Conservation (phyloP, 2,329 filamentous ascomycete genomes). For the Conoideocrella luteorostrata region DNA sequence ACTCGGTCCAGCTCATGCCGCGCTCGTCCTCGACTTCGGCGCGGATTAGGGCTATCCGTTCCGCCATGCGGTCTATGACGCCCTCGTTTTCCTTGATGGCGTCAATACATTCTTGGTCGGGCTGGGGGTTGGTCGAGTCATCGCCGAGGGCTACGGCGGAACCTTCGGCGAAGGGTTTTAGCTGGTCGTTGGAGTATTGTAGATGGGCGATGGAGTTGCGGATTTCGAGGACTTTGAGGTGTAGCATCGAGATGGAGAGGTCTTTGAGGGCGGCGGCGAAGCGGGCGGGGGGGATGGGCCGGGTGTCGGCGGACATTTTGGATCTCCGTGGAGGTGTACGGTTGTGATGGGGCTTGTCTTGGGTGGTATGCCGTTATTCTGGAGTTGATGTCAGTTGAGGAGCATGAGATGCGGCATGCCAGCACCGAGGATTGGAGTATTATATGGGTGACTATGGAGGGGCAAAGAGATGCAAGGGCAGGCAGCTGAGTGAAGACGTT, state of each 20-base stretch:
- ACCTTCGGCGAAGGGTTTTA: constrained; percentile 60
- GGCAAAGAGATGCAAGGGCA: neutral
- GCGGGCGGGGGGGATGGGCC: constrained; percentile 53
- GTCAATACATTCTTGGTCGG: constrained; percentile 66
- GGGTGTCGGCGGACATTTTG: constrained; percentile 55
- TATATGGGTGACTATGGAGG: neutral
- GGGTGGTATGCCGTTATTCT: too few relatives aligned
- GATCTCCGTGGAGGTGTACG: neutral
- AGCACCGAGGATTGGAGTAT: too few relatives aligned
- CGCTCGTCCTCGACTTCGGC: constrained; percentile 57
- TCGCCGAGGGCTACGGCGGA: constrained; percentile 24
- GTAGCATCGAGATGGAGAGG: constrained; percentile 59
- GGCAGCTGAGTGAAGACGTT: neutral
- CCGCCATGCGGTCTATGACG: constrained; percentile 62
- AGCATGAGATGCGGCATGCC: too few relatives aligned
- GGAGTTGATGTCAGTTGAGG: too few relatives aligned
- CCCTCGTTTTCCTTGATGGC: constrained; percentile 66
- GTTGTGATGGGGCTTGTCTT: too few relatives aligned
- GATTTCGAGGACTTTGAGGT: constrained; percentile 69
- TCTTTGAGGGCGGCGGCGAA: constrained; percentile 63
- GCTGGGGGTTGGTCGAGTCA: constrained; percentile 12
- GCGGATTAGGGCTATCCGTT: constrained; percentile 57
- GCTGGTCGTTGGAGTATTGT: constrained; percentile 66
- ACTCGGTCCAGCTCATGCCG: constrained; percentile 51
- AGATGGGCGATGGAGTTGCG: constrained; percentile 70